Base-by-base conservation (phyloP, 2,329 filamentous ascomycete species). In the Paecilomyces sp. region DNA sequence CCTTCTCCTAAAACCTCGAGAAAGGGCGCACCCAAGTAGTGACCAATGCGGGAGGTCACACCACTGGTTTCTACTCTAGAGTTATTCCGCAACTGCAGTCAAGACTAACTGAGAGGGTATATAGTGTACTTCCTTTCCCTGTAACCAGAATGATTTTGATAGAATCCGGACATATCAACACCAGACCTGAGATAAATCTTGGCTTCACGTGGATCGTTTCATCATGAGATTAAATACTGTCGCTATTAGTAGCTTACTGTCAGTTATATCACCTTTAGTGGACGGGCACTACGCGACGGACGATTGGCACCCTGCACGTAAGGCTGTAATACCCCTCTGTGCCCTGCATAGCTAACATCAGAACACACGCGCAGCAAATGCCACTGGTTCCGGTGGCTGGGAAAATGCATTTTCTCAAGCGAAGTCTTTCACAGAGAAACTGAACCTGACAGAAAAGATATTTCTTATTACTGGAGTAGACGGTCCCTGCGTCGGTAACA, bases 401-500 rank as follows among this genome's bases (percentile, higher is more conserved):
- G 52, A 58, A 18, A 57, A 56, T 13, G 65, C 64, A 4, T 61
- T 58, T 41, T 31, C 55, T 18, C 58, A 60, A 31, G 64, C 65
- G 8, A 18, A 50, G 18, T n/a, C 52, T 8, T 41, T 63, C 8
- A 54, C 63, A 3, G 57, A 64, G 22, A 36, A 65, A 41, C 57
- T 67, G 31, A 64, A 63, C 22, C 47, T 63, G 28, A 60, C 63
- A 1, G 65, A 67, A 52, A 66, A 66, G 24, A 59, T 62, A 1
- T 65, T 62, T 53, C 31, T 66, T n/a, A 63, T 64, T 15, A 75
- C 73, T 11, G 73, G 73, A 1, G 62, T 67, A 12, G 28, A 28
- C 36, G 59, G 59, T 28, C 41, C 53, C 18, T 77, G 74, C 61
- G 68, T 71, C 30, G 75, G 75, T 9, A 68, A 73, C 56, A 74